Evolutionary conservation across 2,329 filamentous ascomycete species (phyloP), one percentile per base, ranked within the genome.

Genomic region (Calonectria hawksworthii): DNA sequence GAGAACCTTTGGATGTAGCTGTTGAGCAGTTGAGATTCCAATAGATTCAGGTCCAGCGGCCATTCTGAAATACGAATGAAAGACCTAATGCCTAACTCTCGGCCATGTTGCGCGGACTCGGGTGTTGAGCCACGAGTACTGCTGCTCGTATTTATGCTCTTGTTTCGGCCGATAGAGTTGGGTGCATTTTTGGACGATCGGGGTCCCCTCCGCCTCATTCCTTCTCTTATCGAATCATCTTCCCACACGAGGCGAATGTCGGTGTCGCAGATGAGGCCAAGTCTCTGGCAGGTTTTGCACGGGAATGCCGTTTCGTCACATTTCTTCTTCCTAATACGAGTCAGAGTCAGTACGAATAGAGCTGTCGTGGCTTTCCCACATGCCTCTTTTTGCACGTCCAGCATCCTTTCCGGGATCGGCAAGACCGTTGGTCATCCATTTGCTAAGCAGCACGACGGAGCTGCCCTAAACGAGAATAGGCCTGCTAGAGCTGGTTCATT

Each of bases 1-100:
- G 76, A 77, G 41, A 79, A 78, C 10, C 70, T 64, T 26, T 78
- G 77, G 14, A 77, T 74, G 52, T 78, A 79, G 52, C 75, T 74
- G 32, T 76, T 56, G 36, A 79, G 75, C 14, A 78, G 66, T 14
- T 65, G 69, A 5, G 52, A 75, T 66, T 79, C 76, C 30, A 51
- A 51, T 1, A 34, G 26, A 32, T 71, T 68, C 9, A 78, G 70
- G 18, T 76, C 59, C 8, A 72, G 73, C 5, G 77, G 77, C 76
- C 76, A 77, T 36, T 68, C 34, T 9, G 75, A 74, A 23, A 78
- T 50, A 2, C 23, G 7, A 21, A 59, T 11, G 11, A 59, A 32
- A 10, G 50, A 52, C 30, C 30, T 32, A 32, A 32, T 32, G 4
- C 8, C 30, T 8, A 32, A 32, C 30, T 32, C 30, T 32, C 30